Evolutionary conservation across 108 stramenopile species (phyloP).

Genomic region (Stephanodiscus minutulus): DNA sequence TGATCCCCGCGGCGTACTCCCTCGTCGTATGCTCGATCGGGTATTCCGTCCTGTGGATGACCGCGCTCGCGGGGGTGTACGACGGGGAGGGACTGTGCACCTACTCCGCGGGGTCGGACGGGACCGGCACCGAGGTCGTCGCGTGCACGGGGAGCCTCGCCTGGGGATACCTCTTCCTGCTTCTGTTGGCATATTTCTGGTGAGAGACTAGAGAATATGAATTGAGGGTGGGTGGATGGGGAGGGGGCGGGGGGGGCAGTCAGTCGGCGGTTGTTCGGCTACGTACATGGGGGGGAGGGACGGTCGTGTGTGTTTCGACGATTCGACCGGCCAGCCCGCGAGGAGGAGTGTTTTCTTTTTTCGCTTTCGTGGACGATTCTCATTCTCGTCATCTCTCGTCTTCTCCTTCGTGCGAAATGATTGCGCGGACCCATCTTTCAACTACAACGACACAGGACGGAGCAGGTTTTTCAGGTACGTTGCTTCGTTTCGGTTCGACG

Average conservation of each 20-base stretch:
- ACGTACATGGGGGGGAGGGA: too few relatives aligned
- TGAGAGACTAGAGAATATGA: neutral
- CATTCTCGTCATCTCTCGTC: neutral
- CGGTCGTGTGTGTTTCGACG: too few relatives aligned
- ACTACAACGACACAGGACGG: constrained; percentile 23
- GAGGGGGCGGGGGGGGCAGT: neutral
- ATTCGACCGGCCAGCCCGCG: too few relatives aligned
- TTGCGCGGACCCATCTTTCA: neutral
- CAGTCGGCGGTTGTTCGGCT: neutral
- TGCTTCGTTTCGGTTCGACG: neutral
- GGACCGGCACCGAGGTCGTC: constrained; percentile 1
- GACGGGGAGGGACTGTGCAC: constrained; percentile 9
- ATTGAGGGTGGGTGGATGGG: too few relatives aligned
- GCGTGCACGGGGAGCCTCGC: constrained; percentile 1
- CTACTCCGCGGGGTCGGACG: neutral
- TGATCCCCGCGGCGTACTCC: constrained; percentile 54
- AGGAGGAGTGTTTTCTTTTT: neutral
- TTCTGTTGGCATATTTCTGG: constrained; percentile 45
- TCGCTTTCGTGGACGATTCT: too few relatives aligned
- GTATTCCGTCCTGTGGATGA: constrained; percentile 69
- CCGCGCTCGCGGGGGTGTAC: constrained; percentile 42
- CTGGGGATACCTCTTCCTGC: constrained; percentile 39
- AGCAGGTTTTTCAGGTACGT: constrained; percentile 40
- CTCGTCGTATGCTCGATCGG: constrained; percentile 55
- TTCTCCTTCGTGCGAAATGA: neutral